Conservation (phyloP, 495 filamentous ascomycete species). For the Aspergillus bridgeri region DNA sequence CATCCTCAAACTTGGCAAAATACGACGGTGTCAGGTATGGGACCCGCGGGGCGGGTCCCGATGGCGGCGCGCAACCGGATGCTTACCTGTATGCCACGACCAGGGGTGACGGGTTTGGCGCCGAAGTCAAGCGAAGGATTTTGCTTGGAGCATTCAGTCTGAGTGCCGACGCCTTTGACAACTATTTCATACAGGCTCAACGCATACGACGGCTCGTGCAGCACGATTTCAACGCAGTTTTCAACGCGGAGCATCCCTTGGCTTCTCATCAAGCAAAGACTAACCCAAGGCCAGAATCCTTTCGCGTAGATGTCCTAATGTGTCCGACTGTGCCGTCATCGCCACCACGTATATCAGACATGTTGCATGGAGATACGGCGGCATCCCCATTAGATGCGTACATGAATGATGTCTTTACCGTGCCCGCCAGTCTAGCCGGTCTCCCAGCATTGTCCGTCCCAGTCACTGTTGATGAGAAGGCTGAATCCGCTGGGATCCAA, state of each 20-base stretch:
- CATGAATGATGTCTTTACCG: constrained; percentile 92
- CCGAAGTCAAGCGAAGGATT: constrained; percentile 82
- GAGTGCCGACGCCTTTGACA: constrained; percentile 86
- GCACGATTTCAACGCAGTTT: constrained; percentile 78
- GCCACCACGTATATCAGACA: constrained; percentile 61
- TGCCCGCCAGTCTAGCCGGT: constrained; percentile 89
- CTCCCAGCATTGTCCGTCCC: constrained; percentile 87
- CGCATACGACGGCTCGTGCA: constrained; percentile 79
- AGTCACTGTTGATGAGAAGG: constrained; percentile 35
- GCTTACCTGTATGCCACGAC: constrained; percentile 71
- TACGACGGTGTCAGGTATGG: constrained; percentile 96
- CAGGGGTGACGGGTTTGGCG: constrained; percentile 69
- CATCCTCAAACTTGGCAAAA: constrained; percentile 94
- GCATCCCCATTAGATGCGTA: constrained; percentile 57
- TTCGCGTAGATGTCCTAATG: constrained; percentile 78
- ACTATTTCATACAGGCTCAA: constrained; percentile 95
- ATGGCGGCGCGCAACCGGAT: constrained; percentile 29
- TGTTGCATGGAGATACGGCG: constrained; percentile 31
- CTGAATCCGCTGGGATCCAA: constrained; percentile 68
- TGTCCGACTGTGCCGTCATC: constrained; percentile 80
- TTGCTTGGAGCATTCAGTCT: constrained; percentile 87
- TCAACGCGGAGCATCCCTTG: constrained; percentile 65
- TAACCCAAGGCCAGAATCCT: constrained; percentile 38
- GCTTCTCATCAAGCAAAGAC: constrained; percentile 29
- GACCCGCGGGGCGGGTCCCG: constrained; percentile 36